Evolutionary conservation across 768 basidiomycete genomes (phyloP), one percentile per base, ranked within the genome.

Genomic region (Infundibulicybe gibba): DNA sequence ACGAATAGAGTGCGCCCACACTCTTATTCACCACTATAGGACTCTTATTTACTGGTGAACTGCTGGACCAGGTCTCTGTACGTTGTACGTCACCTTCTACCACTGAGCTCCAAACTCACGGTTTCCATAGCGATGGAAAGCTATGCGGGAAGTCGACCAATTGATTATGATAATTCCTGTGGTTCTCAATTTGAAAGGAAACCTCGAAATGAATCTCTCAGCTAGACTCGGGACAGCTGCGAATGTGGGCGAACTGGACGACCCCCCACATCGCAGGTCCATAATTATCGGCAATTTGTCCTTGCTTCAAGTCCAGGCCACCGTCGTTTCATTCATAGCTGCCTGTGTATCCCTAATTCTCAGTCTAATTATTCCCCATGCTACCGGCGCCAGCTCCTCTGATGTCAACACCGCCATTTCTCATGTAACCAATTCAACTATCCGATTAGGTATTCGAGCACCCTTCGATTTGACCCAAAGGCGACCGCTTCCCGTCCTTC

Each of bases 171-270:
- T 98, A 44, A 85, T 97, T 3, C 94, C 95, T 10, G 93, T 94
- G 50, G 72, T 98, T 15, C 78, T 92, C 53, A 98, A 98, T 56
- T 80, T 99, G 47, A 97, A 97, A 58, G 97, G 95, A n/a, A 92
- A 99, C 59, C 79, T 98, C 32, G 97, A 98, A 66, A 98, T 98
- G 95, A 97, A 97, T 54, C 83, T 99, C 6, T 94, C 94, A 3
- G 93, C 97, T 1, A 80, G 95, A 12, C 76, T 99, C n/a, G 87
- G 90, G 1, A 99, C 97, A 0, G 87, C 94, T 1, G 89, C 94
- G 5, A 97, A 97, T 55, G 85, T 94, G 43, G 95, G 95, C 38
- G 83, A 93, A 50, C 81, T 99, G 4, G 93, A 98, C 61, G 77
- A 83, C 31, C 80, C 82, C 0, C 54, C 62, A 2, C 72, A 70